Conservation (phyloP, 1,284 basidiomycete genomes). For the Xanthoconium separans region DNA sequence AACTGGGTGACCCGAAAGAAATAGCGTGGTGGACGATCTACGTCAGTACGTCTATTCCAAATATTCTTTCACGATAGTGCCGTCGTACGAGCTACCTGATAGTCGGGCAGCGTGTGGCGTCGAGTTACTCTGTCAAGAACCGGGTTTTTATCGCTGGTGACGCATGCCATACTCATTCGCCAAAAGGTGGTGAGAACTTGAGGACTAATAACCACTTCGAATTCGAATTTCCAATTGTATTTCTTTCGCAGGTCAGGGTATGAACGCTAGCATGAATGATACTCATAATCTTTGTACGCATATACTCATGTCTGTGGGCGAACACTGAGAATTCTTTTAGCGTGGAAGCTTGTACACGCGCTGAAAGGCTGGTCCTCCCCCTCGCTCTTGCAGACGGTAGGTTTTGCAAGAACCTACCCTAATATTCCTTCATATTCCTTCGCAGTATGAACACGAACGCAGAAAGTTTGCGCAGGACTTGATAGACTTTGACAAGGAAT, state of each 20-base stretch:
- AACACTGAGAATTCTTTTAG: slow-evolving; percentile 28
- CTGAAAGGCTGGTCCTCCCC: slow-evolving; percentile 67
- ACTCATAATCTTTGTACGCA: slow-evolving; percentile 53
- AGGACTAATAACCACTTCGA: background rate
- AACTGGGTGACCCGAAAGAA: background rate
- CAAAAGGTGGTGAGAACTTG: background rate
- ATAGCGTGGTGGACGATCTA: slow-evolving; percentile 85
- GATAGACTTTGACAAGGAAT: background rate
- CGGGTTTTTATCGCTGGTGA: slow-evolving; percentile 77
- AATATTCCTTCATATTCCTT: background rate
- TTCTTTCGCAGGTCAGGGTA: background rate
- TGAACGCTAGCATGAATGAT: background rate
- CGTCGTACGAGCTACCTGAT: background rate
- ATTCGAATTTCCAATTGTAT: background rate
- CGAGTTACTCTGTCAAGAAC: slow-evolving; percentile 60
- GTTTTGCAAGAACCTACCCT: slow-evolving; percentile 16
- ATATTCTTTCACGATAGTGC: background rate
- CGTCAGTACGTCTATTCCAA: slow-evolving; percentile 25
- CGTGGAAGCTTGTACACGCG: slow-evolving; percentile 75
- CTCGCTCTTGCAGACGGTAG: slow-evolving; percentile 68
- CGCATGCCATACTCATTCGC: slow-evolving; percentile 33
- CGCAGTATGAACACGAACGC: slow-evolving; percentile 51
- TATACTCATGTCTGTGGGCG: slow-evolving; percentile 17
- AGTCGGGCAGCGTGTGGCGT: slow-evolving; percentile 45
- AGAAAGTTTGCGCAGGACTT: background rate